Conservation (phyloP, 2,329 filamentous ascomycete genomes). For the Beauveria sp. region DNA sequence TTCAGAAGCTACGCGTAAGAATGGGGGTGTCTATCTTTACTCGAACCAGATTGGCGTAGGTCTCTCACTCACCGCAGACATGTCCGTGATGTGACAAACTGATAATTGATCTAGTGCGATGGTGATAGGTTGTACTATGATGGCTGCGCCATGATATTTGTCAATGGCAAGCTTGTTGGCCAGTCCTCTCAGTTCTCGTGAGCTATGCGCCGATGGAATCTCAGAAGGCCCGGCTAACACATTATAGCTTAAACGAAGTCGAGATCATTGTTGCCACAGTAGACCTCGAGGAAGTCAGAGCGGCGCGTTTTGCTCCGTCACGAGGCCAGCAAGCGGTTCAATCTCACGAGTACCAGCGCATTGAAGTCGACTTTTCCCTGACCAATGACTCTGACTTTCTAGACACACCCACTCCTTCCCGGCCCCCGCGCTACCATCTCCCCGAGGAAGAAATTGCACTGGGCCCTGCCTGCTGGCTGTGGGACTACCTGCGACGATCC, state of each 20-base stretch:
- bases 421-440: constrained; percentile 45
- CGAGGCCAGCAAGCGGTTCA: constrained; percentile 50
- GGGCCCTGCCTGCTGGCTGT: constrained; percentile 57
- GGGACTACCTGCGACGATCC: constrained; percentile 52
- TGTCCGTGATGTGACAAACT: neutral
- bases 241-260: constrained; percentile 28
- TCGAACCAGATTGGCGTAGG: constrained; percentile 19
- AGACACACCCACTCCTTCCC: constrained; percentile 31
- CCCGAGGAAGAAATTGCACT: constrained; percentile 61
- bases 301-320: constrained; percentile 47
- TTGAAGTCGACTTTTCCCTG: constrained; percentile 13
- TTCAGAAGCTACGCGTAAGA: constrained; percentile 55
- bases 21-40: constrained; percentile 49
- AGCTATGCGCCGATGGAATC: constrained; percentile 35
- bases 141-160: constrained; percentile 55
- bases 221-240: neutral
- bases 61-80: neutral
- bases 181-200: constrained; percentile 55
- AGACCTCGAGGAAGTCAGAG: constrained; percentile 63
- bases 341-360: constrained; percentile 16
- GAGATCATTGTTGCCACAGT: constrained; percentile 60
- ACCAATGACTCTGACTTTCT: constrained; percentile 31
- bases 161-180: constrained; percentile 56
- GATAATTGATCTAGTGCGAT: neutral
- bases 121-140: constrained; percentile 54